phyloP scores from a whole-genome alignment of 1,284 basidiomycete species.

The Apiotrichum sp. region DNA sequence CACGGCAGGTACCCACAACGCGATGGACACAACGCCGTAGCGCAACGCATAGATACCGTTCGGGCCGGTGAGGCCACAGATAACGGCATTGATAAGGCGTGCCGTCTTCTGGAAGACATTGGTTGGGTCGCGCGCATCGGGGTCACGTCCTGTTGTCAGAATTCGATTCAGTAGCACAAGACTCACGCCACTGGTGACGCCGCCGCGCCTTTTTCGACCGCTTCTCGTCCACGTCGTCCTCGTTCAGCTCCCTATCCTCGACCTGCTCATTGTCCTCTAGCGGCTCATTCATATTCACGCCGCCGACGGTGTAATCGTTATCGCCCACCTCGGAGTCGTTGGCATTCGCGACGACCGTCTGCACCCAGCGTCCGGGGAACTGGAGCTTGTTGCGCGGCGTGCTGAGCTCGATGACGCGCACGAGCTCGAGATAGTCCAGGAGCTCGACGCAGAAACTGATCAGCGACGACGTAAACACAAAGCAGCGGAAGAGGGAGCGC shows the following conservation, averaged over 20 bases:
- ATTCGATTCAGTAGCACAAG: background rate
- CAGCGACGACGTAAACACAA: slow-evolving; percentile 48
- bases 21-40: slow-evolving; percentile 54
- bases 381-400: slow-evolving; percentile 46
- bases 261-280: slow-evolving; percentile 1
- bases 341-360: slow-evolving; percentile 39
- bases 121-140: slow-evolving; percentile 39
- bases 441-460: slow-evolving; percentile 37
- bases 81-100: slow-evolving; percentile 17
- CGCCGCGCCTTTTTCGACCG: too few relatives aligned
- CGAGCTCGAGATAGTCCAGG: slow-evolving; percentile 35
- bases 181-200: background rate
- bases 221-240: background rate
- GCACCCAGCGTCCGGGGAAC: slow-evolving; percentile 47
- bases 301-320: background rate
- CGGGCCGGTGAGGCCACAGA: slow-evolving; percentile 25
- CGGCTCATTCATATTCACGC: background rate
- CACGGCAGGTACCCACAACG: slow-evolving; percentile 56
- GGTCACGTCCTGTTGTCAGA: slow-evolving; percentile 16
- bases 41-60: slow-evolving; percentile 54
- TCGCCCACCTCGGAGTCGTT: slow-evolving; percentile 18
- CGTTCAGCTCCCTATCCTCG: background rate
- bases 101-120: slow-evolving; percentile 37
- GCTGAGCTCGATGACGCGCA: slow-evolving; percentile 39
- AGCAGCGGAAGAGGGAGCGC: slow-evolving; percentile 47